phyloP scores from a whole-genome alignment of 2,329 filamentous ascomycete species.

The Blumeria hordei region DNA sequence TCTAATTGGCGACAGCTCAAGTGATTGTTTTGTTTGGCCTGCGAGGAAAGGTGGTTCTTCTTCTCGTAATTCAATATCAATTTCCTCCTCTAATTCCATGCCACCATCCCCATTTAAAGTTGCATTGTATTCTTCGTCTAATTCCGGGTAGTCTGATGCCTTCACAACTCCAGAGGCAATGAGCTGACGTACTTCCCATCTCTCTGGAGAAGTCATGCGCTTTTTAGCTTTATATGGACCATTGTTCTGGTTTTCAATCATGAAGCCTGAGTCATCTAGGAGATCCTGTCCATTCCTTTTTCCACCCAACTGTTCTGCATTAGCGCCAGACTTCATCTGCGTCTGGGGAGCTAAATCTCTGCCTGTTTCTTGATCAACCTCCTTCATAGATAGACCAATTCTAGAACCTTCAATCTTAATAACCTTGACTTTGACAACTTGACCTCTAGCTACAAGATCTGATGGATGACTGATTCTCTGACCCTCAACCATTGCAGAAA shows the following conservation, averaged over 20 bases:
- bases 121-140: slow-evolving; percentile 82
- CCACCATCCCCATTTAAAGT: slow-evolving; percentile 66
- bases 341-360: slow-evolving; percentile 58
- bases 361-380: slow-evolving; percentile 77
- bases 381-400: slow-evolving; percentile 87
- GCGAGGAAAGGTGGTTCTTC: slow-evolving; percentile 91
- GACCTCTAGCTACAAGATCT: slow-evolving; percentile 57
- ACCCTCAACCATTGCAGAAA: slow-evolving; percentile 68
- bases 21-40: slow-evolving; percentile 86
- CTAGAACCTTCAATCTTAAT: slow-evolving; percentile 59
- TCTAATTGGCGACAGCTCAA: slow-evolving; percentile 84
- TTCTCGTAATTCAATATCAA: slow-evolving; percentile 89
- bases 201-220: slow-evolving; percentile 82
- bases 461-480: slow-evolving; percentile 79
- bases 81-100: slow-evolving; percentile 82
- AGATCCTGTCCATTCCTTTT: slow-evolving; percentile 31
- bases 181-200: slow-evolving; percentile 92
- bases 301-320: slow-evolving; percentile 59
- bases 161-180: slow-evolving; percentile 89
- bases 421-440: slow-evolving; percentile 82
- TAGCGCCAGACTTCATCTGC: slow-evolving; percentile 68
- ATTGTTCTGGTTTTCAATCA: slow-evolving; percentile 33
- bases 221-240: slow-evolving; percentile 47
- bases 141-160: slow-evolving; percentile 77
- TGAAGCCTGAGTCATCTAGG: slow-evolving; percentile 26